Percentiles rank a stretch among this genome's conserved stretches.
These are phyloP conservation scores for Verticillium tricorpus DNA, from an alignment of 2,329 filamentous ascomycete genomes.

Conservation along the genomic window DNA sequence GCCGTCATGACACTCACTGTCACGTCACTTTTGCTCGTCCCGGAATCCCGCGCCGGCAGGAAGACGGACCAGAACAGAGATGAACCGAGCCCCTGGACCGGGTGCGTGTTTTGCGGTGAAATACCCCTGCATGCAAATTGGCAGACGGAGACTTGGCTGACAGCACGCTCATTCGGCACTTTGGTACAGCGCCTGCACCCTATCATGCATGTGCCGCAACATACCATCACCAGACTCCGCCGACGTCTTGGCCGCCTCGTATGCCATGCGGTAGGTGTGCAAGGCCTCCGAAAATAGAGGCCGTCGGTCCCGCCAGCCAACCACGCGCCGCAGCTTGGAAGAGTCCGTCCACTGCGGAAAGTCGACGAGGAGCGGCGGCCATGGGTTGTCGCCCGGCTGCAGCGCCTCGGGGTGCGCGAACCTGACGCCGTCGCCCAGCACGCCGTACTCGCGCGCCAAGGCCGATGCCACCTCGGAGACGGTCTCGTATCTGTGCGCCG, in stretches of 20 bases:
- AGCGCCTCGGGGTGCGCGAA: slow-evolving; percentile 18
- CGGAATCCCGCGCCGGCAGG: not conserved
- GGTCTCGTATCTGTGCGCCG: slow-evolving; percentile 38
- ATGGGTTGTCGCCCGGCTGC: slow-evolving; percentile 1
- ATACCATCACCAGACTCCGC: not conserved
- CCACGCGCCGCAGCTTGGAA: slow-evolving; percentile 32
- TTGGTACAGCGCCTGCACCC: not conserved
- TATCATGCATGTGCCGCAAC: not conserved
- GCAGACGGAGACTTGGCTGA: not conserved
- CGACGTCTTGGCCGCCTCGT: slow-evolving; percentile 25
- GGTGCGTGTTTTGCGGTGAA: not conserved
- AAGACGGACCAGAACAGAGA: not conserved
- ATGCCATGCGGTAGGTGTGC: slow-evolving; percentile 30
- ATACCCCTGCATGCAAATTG: not conserved
- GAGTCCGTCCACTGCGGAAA: slow-evolving; percentile 39
- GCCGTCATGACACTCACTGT: not conserved
- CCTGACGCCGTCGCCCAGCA: slow-evolving; percentile 14
- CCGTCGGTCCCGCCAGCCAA: slow-evolving; percentile 34
- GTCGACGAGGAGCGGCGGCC: slow-evolving; percentile 22
- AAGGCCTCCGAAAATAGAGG: slow-evolving; percentile 30
- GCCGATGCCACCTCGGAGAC: slow-evolving; percentile 30
- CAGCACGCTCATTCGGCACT: not conserved
- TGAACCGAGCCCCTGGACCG: not conserved
- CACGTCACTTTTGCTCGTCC: not conserved
- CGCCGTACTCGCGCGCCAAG: slow-evolving; percentile 33